Evolutionary conservation across 257 asterid genomes (phyloP), one percentile per base, ranked within the genome.

Genomic region (Nicotiana attenuata): DNA sequence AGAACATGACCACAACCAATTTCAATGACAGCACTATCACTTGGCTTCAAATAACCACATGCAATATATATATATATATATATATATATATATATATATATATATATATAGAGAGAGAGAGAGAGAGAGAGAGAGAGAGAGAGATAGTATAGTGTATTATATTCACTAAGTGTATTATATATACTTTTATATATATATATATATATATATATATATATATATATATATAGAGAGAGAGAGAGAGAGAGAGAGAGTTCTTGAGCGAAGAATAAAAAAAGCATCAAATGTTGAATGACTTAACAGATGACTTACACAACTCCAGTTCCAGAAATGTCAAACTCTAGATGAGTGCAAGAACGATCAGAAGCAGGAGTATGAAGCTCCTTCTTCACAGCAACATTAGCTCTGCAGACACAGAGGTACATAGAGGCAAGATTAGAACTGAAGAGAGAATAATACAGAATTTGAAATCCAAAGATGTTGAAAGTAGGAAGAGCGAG

Each of bases 261-360:
- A 47, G 15, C 11, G 33, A 71, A 14, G 22, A 22, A 45, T 9
- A 41, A 5, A 60, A 20, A 47, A 47, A 47, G 38, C 61, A 73
- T 73, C 26, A 73, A 7, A 73, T 16, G 24, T 24, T 7, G 63
- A 75, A 75, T 50, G 80, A 50, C 79, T 50, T 73, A 69, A 63
- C 63, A 59, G 86, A 55, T 57, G 10, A 83, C 97, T 90, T 88
- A 96, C 99, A 85, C 57, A 81, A 96, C 87, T 64, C 98, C 98
- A 65, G 97, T 88, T 91, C 97, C 97, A 60, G 97, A 84, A 86
- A 96, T 93, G 90, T 96, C 99, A 60, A 96, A 96, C 84, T 96
- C 99, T 87, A 96, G 84, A 89, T 96, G 99, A 55, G 94, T 96
- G 91, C 98, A 96, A 75, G 98, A 96, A 55, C 98, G 98, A 69